Percentiles rank a stretch among this genome's conserved stretches.
phyloP scores from a whole-genome alignment of 2,329 filamentous ascomycete species.

The Leptographium galeiforme region DNA sequence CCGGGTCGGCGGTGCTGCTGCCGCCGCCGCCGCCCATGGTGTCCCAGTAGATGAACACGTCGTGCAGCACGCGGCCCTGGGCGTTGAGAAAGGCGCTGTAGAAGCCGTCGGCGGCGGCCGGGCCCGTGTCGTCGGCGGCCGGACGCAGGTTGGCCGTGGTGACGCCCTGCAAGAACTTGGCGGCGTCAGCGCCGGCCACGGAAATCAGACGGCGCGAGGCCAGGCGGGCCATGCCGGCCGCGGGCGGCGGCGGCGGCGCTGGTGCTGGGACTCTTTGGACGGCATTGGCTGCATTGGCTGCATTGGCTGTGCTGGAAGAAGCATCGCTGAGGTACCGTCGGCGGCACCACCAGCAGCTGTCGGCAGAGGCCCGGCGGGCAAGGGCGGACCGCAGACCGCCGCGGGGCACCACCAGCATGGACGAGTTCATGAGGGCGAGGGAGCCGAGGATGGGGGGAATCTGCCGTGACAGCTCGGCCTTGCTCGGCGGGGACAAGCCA shows the following conservation, averaged over 20 bases:
- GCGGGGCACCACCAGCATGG: too few species aligned
- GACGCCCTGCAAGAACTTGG: slow-evolving; percentile 78
- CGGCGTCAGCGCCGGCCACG: slow-evolving; percentile 64
- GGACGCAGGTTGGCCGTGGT: slow-evolving; percentile 58
- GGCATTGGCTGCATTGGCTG: not conserved
- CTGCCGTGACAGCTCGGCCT: too few species aligned
- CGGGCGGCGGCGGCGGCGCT: slow-evolving; percentile 22
- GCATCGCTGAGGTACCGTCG: not conserved
- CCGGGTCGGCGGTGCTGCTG: slow-evolving; percentile 17
- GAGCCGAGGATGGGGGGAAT: not conserved
- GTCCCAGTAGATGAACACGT: slow-evolving; percentile 77
- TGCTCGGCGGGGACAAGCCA: too few species aligned
- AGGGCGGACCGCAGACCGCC: too few species aligned
- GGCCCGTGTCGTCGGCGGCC: not conserved
- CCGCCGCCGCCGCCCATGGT: slow-evolving; percentile 15
- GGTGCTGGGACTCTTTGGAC: not conserved
- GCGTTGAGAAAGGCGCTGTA: slow-evolving; percentile 83
- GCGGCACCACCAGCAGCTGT: not conserved
- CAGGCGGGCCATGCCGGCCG: slow-evolving; percentile 40
- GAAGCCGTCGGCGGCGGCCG: slow-evolving; percentile 32
- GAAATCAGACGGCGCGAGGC: slow-evolving; percentile 67
- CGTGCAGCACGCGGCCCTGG: slow-evolving; percentile 69
- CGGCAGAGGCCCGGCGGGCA: not conserved
- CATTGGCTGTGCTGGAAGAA: too few species aligned
- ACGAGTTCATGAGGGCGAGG: not conserved